Conservation (phyloP, 306 rosid genomes). For the Lotus japonicus region DNA sequence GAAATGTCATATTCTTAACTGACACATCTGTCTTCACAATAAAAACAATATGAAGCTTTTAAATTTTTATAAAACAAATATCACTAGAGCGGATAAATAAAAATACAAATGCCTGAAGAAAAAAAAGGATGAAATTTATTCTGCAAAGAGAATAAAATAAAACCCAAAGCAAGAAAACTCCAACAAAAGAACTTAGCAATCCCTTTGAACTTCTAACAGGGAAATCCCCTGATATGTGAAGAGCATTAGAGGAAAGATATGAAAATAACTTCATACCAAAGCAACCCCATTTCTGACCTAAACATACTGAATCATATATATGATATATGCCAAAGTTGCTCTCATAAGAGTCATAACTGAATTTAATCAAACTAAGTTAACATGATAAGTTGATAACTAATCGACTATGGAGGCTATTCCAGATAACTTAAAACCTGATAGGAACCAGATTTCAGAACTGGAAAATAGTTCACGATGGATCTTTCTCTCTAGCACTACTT, state of each 20-base stretch:
- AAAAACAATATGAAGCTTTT: no score
- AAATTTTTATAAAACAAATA: neutral
- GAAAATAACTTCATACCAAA: neutral
- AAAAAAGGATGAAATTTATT: neutral
- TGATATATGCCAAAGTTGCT: neutral
- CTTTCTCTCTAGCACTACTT: neutral
- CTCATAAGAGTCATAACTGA: neutral
- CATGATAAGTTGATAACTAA: neutral
- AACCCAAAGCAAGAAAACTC: neutral
- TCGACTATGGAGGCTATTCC: neutral
- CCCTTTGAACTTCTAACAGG: neutral
- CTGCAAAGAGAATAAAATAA: neutral
- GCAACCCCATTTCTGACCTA: neutral
- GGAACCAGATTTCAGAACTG: neutral
- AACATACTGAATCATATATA: neutral
- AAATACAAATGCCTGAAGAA: neutral
- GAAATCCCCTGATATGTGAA: neutral
- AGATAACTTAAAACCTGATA: slow-evolving; percentile 3
- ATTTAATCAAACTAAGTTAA: neutral
- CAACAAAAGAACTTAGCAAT: neutral
- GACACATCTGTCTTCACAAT: neutral
- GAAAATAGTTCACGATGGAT: neutral
- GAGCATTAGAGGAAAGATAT: neutral
- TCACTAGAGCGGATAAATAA: neutral
- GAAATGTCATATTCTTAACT: slow-evolving; percentile 7